A percentile compares a stretch with the other conserved stretches of the same genome.
Conservation (phyloP, 176 grass and related monocot species). For the Chloris gayana region DNA sequence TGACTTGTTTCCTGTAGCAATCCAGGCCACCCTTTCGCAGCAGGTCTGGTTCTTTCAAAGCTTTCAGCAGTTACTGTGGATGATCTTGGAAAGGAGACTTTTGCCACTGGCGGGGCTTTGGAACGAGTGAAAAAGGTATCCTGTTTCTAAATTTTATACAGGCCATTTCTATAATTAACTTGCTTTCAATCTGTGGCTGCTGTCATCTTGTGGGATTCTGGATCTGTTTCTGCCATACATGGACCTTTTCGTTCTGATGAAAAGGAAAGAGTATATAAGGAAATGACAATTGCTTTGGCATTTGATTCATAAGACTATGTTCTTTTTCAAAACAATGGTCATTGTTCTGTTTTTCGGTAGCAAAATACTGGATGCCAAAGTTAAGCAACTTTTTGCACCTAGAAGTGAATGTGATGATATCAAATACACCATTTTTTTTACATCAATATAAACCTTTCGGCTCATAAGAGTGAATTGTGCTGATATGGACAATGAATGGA, state of each 20-base stretch:
- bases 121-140: slow-evolving; percentile 81
- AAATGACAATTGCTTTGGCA: slow-evolving; percentile 10
- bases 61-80: slow-evolving; percentile 93
- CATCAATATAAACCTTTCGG: no score
- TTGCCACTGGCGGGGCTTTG: slow-evolving; percentile 89
- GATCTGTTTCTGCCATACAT: slow-evolving; percentile 10
- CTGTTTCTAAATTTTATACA: slow-evolving; percentile 22
- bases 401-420: not conserved
- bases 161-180: slow-evolving; percentile 15
- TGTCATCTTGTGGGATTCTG: slow-evolving; percentile 25
- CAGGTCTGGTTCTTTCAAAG: slow-evolving; percentile 83
- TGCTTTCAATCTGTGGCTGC: slow-evolving; percentile 15
- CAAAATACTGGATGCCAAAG: slow-evolving; percentile 22
- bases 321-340: not conserved
- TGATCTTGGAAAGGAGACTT: slow-evolving; percentile 86
- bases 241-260: not conserved
- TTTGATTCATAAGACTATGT: slow-evolving; percentile 3
- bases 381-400: slow-evolving; percentile 8
- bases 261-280: slow-evolving; percentile 20
- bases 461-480: no score
- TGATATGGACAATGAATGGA: no score
- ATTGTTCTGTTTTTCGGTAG: not conserved
- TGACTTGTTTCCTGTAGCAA: slow-evolving; percentile 80
- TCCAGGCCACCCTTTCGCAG: slow-evolving; percentile 88
- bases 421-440: not conserved